Percentiles rank a stretch among this genome's conserved stretches.
phyloP scores from a whole-genome alignment of 768 basidiomycete genomes.

The Tremella fuciformis region DNA sequence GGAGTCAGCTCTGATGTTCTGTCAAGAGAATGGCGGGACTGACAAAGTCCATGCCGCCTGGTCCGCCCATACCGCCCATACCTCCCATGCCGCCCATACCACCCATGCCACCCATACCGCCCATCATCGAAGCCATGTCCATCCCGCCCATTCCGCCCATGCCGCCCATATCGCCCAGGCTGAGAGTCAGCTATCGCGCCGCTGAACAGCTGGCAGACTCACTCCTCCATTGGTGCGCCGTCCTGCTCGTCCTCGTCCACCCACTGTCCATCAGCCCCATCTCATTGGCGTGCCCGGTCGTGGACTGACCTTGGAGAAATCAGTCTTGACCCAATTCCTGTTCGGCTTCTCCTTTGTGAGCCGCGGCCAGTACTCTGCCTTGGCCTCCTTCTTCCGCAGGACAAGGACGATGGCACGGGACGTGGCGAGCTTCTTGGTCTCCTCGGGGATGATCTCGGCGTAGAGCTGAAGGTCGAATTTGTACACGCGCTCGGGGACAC shows the following conservation, averaged over 20 bases:
- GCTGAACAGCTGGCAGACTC: constrained; percentile 15
- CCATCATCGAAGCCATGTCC: too few relatives aligned
- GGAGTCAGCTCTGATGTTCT: background rate
- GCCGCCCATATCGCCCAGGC: constrained; percentile 34
- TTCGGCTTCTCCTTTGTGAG: constrained; percentile 83
- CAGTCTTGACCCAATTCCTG: constrained; percentile 82
- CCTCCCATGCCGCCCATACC: constrained; percentile 47
- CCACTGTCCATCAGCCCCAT: constrained; percentile 57
- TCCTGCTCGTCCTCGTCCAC: constrained; percentile 97
- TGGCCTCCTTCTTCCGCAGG: constrained; percentile 74
- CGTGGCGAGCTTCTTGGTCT: constrained; percentile 63
- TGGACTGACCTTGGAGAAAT: constrained; percentile 70
- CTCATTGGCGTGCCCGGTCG: background rate
- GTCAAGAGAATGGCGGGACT: background rate
- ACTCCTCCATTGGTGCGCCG: constrained; percentile 54
- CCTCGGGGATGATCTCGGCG: constrained; percentile 73
- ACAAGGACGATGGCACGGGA: constrained; percentile 67
- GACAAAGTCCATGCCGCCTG: constrained; percentile 49
- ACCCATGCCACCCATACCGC: constrained; percentile 33
- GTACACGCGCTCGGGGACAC: constrained; percentile 62
- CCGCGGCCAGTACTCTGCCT: constrained; percentile 85
- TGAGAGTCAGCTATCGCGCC: constrained; percentile 8
- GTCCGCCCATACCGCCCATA: constrained; percentile 39
- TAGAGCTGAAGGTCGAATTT: constrained; percentile 74
- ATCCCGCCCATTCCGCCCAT: too few relatives aligned